Evolutionary conservation across 139 green algal species (phyloP), one percentile per base, ranked within the genome.

Genomic region (Bryopsis sp.): DNA sequence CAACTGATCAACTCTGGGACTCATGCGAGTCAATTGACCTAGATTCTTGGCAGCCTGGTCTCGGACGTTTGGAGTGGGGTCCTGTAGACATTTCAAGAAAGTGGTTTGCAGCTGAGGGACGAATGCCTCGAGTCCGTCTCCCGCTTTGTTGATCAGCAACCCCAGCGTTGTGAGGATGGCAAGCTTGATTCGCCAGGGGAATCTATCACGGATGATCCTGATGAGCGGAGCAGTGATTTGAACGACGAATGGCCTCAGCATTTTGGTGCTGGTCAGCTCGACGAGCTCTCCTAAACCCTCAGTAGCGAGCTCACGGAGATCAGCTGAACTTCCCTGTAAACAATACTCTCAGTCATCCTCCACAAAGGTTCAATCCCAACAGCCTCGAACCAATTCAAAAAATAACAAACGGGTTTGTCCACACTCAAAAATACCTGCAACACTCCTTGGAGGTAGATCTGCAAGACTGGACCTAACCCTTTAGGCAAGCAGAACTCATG

Each of bases 71-170:
- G 33, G 26, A 43, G 79, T 78, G 38, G 72, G 74, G 83, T 99
- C 94, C 26, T 81, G 72, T 29, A 99, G 84, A 79, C 90, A 96
- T 81, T 97, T 97, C 46, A 97, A 70, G 82, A 98, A 99, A 8
- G 91, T 97, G 47, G 94, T 96, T 81, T 99, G 94, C 64, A 99
- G 86, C 82, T 96, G 92, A n/a, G 94, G 89, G 69, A 97, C 85
- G 73, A 99, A 98, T 7, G 91, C 90, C 80, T 94, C 94, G 28
- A 98, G 82, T 2, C 76, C 85, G 15, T 81, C n/a, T 4, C 94
- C 90, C 3, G 82, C 91, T 69, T 93, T 91, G 61, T 33, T 46
- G 61, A 98, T 91, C 38, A 98, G 78, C 48, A 89, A 58, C 35
- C 83, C 89, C 54, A 99, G 82, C 2, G 92, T 93, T 26, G 71